Evolutionary conservation across 2,329 filamentous ascomycete genomes (phyloP), one percentile per base, ranked within the genome.

Genomic region (Microsporum audouinii): DNA sequence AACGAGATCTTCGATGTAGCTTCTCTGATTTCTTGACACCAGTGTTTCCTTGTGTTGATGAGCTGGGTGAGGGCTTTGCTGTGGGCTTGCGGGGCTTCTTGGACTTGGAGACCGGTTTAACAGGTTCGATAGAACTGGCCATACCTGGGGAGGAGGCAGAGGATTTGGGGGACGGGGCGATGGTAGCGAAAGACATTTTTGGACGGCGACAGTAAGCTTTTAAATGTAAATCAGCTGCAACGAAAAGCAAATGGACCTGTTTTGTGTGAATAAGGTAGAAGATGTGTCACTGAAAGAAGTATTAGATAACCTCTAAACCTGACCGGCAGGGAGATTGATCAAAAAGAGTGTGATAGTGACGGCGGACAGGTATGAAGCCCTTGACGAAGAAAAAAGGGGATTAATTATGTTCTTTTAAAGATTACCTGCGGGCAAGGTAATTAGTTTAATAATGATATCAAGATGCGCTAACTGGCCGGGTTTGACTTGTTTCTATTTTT

Each of bases 121-220:
- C 29, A 38, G 45, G 57, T 3, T 53, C 61, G n/a, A 59, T 56
- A 27, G 60, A 63, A 5, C 43, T 33, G 49, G 58, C 59, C 55
- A 61, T 60, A 43, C 43, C 60, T 47, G 63, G 43, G 17, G 64
- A 58, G 6, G 58, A 57, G 29, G 60, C 60, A 2, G 60, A 61
- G 29, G 60, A 57, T 34, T 63, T 63, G 8, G 63, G 58, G n/a
- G 63, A 62, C 14, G 64, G 64, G n/a, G 63, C 63, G n/a, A 65
- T 63, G 5, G 63, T 58, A 55, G 64, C 59, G 60, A 63, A 66
- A 33, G 64, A 66, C 64, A 66, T 66, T 60, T 53, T 55, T 14
- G 17, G 36, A 23, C 45, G 45, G 12, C 23, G 27, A 49, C 45
- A 27, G 49, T 55, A 34, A 36, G 49, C 49, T n/a, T 27, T 34